Evolutionary conservation across 164 flowering plant genomes (phyloP).

Genomic region (Tinospora cordifolia): DNA sequence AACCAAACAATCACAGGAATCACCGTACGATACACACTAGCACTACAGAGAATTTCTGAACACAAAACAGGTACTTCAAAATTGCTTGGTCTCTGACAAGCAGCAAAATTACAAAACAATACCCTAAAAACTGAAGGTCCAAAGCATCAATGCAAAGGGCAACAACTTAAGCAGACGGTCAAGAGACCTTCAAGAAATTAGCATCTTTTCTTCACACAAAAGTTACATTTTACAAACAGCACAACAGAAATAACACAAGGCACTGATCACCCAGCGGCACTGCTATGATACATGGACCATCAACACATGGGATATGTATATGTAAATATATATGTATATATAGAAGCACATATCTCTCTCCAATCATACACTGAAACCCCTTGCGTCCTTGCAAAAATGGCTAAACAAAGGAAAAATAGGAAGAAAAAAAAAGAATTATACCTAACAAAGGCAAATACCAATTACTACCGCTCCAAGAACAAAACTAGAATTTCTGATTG

Average conservation of each 20-base stretch:
- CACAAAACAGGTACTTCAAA: too few species aligned
- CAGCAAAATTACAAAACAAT: too few species aligned
- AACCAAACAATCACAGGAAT: too few species aligned
- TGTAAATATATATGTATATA: neutral
- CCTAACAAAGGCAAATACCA: constrained; percentile 27
- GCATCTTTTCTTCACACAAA: constrained; percentile 24
- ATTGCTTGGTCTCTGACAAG: too few species aligned
- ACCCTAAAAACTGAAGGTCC: too few species aligned
- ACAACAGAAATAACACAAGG: constrained; percentile 21
- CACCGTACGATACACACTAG: too few species aligned
- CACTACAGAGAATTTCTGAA: too few species aligned
- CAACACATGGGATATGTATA: neutral
- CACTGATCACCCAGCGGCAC: constrained; percentile 6
- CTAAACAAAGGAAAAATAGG: constrained; percentile 15
- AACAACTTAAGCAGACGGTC: neutral
- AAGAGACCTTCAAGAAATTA: neutral
- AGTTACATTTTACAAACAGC: constrained; percentile 29
- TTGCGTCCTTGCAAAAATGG: constrained; percentile 10
- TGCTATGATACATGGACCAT: constrained; percentile 27
- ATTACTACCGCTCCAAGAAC: constrained; percentile 27
- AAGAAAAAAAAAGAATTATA: constrained; percentile 16
- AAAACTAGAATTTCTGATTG: constrained; percentile 29
- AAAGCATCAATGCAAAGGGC: too few species aligned
- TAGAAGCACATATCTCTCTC: constrained; percentile 15
- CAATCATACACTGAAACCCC: constrained; percentile 18